phyloP scores from a whole-genome alignment of 768 basidiomycete genomes.

The Auriscalpium orientale region DNA sequence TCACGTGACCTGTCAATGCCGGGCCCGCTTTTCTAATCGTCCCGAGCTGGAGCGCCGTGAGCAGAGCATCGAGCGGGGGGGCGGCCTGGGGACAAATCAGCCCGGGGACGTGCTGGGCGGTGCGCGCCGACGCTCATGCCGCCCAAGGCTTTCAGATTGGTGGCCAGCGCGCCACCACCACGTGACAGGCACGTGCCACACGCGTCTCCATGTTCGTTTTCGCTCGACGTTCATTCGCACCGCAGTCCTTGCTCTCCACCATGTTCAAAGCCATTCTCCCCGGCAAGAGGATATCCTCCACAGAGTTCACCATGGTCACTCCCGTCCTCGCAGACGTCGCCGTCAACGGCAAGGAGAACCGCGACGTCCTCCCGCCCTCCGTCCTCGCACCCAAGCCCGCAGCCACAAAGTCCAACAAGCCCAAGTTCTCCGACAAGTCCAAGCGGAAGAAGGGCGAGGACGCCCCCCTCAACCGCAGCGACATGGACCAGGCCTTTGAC shows the following conservation, averaged over 20 bases:
- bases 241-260: constrained; percentile 12
- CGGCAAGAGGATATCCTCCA: constrained; percentile 53
- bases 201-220: neutral
- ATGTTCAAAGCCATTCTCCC: constrained; percentile 84
- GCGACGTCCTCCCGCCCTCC: constrained; percentile 27
- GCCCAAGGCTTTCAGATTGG: too few species aligned
- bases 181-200: constrained; percentile 7
- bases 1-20: neutral
- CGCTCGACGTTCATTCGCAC: too few species aligned
- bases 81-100: neutral
- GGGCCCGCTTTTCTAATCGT: neutral
- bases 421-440: constrained; percentile 32
- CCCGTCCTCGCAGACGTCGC: constrained; percentile 31
- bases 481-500: constrained; percentile 70
- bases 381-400: constrained; percentile 17
- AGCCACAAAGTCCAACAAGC: constrained; percentile 30
- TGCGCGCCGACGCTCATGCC: neutral
- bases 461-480: constrained; percentile 24
- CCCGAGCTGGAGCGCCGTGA: neutral
- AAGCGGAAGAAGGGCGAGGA: constrained; percentile 31
- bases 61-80: neutral
- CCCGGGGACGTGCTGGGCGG: neutral
- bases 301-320: constrained; percentile 72
- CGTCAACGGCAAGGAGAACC: constrained; percentile 61
- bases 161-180: neutral